phyloP scores from a whole-genome alignment of 2,329 filamentous ascomycete genomes.

The Ciborinia camelliae region DNA sequence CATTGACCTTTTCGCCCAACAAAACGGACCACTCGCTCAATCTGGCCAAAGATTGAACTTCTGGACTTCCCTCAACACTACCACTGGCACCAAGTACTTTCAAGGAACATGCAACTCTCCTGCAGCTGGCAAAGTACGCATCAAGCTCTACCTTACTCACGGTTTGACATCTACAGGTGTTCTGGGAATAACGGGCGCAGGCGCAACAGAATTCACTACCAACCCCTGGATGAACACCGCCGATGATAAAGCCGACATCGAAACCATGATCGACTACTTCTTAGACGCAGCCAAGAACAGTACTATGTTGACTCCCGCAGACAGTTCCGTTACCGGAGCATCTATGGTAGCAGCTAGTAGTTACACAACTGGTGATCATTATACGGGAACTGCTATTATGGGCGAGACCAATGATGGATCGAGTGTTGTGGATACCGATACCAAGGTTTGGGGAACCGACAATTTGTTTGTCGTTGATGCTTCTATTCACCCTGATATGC shows the following conservation, averaged over 20 bases:
- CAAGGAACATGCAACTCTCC: slow-evolving; percentile 18
- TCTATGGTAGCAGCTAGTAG: background rate
- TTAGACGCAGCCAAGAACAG: slow-evolving; percentile 54
- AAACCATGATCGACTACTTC: slow-evolving; percentile 49
- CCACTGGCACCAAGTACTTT: slow-evolving; percentile 12
- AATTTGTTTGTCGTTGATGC: slow-evolving; percentile 67
- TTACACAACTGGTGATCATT: slow-evolving; percentile 15
- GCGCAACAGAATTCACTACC: slow-evolving; percentile 43
- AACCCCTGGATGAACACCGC: slow-evolving; percentile 54
- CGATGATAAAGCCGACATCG: slow-evolving; percentile 53
- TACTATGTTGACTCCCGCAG: slow-evolving; percentile 41
- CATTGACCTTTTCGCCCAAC: slow-evolving; percentile 30
- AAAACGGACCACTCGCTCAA: slow-evolving; percentile 6
- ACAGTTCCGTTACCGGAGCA: background rate
- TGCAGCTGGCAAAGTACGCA: slow-evolving; percentile 41
- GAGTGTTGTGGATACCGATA: slow-evolving; percentile 59
- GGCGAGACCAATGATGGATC: slow-evolving; percentile 52
- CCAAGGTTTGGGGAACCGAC: slow-evolving; percentile 63
- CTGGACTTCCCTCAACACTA: slow-evolving; percentile 18
- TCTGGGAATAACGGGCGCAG: slow-evolving; percentile 42
- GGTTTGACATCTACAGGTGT: slow-evolving; percentile 47
- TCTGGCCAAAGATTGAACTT: slow-evolving; percentile 16
- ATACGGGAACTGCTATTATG: slow-evolving; percentile 37
- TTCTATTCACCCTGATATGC: slow-evolving; percentile 64
- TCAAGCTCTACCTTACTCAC: slow-evolving; percentile 51